phyloP scores from a whole-genome alignment of 1,139 yeast species.

The Debaryomyces robertsiae region DNA sequence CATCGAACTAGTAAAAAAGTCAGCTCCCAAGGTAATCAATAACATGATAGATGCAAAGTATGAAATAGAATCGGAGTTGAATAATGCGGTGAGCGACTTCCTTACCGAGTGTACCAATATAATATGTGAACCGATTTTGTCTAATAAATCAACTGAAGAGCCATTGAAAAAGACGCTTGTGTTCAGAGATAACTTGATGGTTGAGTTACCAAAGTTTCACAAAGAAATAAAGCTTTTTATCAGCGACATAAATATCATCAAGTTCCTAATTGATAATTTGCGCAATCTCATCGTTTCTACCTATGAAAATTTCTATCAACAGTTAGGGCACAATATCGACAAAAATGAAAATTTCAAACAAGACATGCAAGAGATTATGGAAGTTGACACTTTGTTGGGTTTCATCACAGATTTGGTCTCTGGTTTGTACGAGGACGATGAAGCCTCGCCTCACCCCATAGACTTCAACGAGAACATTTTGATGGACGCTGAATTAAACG shows the following conservation, averaged over 20 bases:
- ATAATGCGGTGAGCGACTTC: slow-evolving; percentile 69
- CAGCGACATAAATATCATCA: slow-evolving; percentile 36
- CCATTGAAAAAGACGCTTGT: slow-evolving; percentile 31
- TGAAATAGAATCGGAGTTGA: slow-evolving; percentile 73
- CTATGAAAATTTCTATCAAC: slow-evolving; percentile 35
- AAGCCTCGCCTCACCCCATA: slow-evolving; percentile 10
- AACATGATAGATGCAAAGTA: slow-evolving; percentile 83
- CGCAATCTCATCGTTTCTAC: slow-evolving; percentile 31
- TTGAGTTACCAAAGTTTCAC: slow-evolving; percentile 58
- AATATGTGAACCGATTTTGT: slow-evolving; percentile 37
- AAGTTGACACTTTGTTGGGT: slow-evolving; percentile 56
- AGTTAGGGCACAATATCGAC: slow-evolving; percentile 19
- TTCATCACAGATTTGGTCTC: slow-evolving; percentile 34
- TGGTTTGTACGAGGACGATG: slow-evolving; percentile 24
- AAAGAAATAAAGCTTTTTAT: slow-evolving; percentile 52
- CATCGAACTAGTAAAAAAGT: slow-evolving; percentile 61
- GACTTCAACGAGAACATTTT: slow-evolving; percentile 30
- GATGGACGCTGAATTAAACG: slow-evolving; percentile 15
- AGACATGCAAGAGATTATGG: slow-evolving; percentile 47
- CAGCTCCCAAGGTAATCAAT: slow-evolving; percentile 81
- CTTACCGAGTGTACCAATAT: slow-evolving; percentile 41
- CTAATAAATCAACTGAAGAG: slow-evolving; percentile 24
- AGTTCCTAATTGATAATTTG: slow-evolving; percentile 37
- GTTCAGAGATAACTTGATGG: slow-evolving; percentile 53
- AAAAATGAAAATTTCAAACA: slow-evolving; percentile 20